Evolutionary conservation across 192 early-diverging fungal genomes (phyloP).

Genomic region (Linnemannia elongata): DNA sequence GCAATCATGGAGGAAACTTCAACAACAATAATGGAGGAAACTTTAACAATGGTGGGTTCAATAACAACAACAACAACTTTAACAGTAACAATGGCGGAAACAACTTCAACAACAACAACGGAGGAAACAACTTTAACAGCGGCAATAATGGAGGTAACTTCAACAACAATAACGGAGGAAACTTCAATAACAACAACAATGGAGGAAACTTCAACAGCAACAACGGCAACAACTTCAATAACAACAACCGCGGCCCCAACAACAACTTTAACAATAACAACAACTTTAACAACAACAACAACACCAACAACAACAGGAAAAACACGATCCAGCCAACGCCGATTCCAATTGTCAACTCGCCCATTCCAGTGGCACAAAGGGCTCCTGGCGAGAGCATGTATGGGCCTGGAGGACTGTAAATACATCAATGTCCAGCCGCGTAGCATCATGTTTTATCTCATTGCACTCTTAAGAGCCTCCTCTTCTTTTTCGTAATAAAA

Average conservation of each 20-base stretch:
- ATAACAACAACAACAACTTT: conserved; percentile 12
- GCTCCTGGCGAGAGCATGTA: conserved; percentile 30
- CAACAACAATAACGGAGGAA: conserved; percentile 5
- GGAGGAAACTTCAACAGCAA: conserved; percentile 2
- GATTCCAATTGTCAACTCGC: conserved; percentile 14
- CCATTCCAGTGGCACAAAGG: conserved; percentile 10
- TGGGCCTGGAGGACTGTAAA: conserved; percentile 34
- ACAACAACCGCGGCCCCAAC: background rate
- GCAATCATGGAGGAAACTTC: conserved; percentile 9
- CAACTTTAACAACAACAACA: conserved; percentile 15
- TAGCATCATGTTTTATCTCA: background rate
- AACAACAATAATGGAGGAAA: background rate
- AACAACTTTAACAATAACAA: conserved; percentile 9
- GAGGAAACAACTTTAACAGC: background rate
- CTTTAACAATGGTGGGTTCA: conserved; percentile 20
- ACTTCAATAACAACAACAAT: conserved; percentile 22
- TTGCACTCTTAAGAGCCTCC: too few species aligned
- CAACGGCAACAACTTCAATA: background rate
- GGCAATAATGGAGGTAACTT: background rate
- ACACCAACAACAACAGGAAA: conserved; percentile 19
- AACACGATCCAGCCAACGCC: conserved; percentile 44
- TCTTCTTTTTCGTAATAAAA: background rate
- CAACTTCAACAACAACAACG: conserved; percentile 24
- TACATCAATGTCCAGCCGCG: background rate
- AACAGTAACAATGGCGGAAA: background rate